Percentiles rank a stretch among this genome's conserved stretches.
These are phyloP conservation scores for Fomitopsis serialis DNA, from an alignment of 768 basidiomycete species.

Conservation along the genomic window DNA sequence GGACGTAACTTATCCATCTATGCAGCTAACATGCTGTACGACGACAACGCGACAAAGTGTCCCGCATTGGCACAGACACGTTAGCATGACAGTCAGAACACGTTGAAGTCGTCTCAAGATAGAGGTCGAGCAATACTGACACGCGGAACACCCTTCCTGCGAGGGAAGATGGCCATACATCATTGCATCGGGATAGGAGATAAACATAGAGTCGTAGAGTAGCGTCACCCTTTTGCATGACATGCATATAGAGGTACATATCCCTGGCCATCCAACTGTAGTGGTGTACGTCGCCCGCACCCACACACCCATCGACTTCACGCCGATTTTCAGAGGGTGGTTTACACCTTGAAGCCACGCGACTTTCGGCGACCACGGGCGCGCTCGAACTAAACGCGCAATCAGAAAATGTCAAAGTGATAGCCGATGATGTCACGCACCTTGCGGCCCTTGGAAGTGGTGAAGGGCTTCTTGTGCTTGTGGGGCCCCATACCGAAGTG, in stretches of 20 bases:
- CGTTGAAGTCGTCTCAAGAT: too few relatives aligned
- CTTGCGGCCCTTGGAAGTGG: constrained; percentile 94
- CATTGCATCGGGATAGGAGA: background rate
- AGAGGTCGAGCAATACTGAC: too few relatives aligned
- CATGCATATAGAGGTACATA: constrained; percentile 2
- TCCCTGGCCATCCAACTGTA: background rate
- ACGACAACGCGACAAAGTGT: too few relatives aligned
- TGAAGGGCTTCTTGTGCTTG: constrained; percentile 98
- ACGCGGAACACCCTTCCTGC: background rate
- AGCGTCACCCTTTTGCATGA: background rate
- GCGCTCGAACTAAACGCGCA: constrained; percentile 71
- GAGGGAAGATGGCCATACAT: background rate
- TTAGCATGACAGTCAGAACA: too few relatives aligned
- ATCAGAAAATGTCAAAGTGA: background rate
- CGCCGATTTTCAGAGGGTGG: constrained; percentile 26
- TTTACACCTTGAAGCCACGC: constrained; percentile 92
- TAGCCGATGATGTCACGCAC: constrained; percentile 35
- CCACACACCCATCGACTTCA: constrained; percentile 19
- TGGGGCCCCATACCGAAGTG: constrained; percentile 99
- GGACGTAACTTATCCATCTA: too few relatives aligned
- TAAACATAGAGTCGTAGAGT: background rate
- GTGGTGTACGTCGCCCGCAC: background rate
- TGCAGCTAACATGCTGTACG: too few relatives aligned
- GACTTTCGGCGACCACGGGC: constrained; percentile 99
- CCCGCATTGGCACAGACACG: too few relatives aligned